A percentile compares a stretch with the other conserved stretches of the same genome.
phyloP scores from a whole-genome alignment of 768 basidiomycete species.

The Calocera viscosa region DNA sequence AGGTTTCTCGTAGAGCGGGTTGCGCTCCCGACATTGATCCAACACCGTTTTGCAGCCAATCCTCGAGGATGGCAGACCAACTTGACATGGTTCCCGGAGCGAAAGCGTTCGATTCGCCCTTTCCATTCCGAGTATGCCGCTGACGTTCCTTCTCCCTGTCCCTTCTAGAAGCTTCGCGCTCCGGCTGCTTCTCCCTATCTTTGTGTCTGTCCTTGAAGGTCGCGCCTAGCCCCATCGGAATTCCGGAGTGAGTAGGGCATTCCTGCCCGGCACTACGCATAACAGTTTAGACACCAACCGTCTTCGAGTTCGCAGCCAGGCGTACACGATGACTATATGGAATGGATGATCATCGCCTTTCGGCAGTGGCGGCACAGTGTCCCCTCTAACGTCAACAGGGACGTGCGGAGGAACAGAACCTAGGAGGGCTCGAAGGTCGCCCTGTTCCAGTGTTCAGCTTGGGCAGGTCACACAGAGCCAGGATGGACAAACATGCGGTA shows the following conservation, averaged over 20 bases:
- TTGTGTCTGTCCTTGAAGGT: constrained; percentile 40
- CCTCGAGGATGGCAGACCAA: constrained; percentile 66
- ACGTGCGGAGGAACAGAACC: constrained; percentile 44
- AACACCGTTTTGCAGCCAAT: constrained; percentile 46
- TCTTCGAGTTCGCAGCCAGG: not conserved
- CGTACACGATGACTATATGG: constrained; percentile 68
- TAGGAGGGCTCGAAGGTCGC: constrained; percentile 58
- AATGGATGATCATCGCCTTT: constrained; percentile 51
- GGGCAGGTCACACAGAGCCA: not conserved
- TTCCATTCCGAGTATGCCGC: not conserved
- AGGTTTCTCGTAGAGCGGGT: constrained; percentile 12
- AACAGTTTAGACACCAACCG: not conserved
- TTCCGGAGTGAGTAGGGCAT: constrained; percentile 69
- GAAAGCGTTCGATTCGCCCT: not conserved
- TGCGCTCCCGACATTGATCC: constrained; percentile 19
- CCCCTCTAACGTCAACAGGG: constrained; percentile 18
- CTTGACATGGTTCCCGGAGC: constrained; percentile 29
- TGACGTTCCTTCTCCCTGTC: constrained; percentile 22
- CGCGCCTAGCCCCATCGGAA: constrained; percentile 66
- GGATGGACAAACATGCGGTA: constrained; percentile 47
- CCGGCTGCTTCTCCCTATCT: constrained; percentile 1
- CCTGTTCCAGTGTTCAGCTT: constrained; percentile 33
- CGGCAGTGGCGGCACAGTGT: constrained; percentile 38
- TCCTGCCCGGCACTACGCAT: constrained; percentile 53
- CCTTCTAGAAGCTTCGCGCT: constrained; percentile 15